Evolutionary conservation across 2,329 filamentous ascomycete genomes (phyloP), one percentile per base, ranked within the genome.

Genomic region (Escovopsis weberi): DNA sequence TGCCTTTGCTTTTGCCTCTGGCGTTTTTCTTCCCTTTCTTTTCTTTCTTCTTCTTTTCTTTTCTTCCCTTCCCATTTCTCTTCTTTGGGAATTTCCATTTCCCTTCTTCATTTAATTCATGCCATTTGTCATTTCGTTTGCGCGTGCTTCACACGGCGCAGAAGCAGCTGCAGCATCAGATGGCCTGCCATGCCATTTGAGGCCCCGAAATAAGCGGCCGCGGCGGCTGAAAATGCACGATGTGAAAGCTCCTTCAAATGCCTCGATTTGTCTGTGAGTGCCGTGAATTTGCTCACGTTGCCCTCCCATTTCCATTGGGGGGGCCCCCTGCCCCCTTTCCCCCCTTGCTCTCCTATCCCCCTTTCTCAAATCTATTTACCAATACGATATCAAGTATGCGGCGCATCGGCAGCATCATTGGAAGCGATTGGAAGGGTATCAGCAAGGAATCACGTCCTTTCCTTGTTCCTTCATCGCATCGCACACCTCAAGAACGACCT

Each of bases 401-500:
- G 35, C 35, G 43, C 39, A 43, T 45, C 32, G 42, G 47, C 36
- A 40, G 40, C 43, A 40, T 47, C 38, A 43, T 26, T 45, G 49
- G 33, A 40, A 37, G 38, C 46, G 47, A 32, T 11, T 9, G 28
- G 28, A 32, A 32, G 28, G 11, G 28, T 7, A 32, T 23, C 23
- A 32, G 28, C 11, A 11, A 11, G 28, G 28, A 32, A 32, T 32
- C 28, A 32, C 28, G 28, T 32, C 8, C 8, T 32, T 32, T 32
- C 28, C 28, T 32, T 11, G 11, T 32, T 32, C 11, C 28, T 32
- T 32, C 28, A 3, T 11, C 8, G 28, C 4, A 32, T 11, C 8
- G 15, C 15, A 32, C 8, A 9, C 28, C 8, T 32, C 7, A 32
- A 32, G 11, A 11, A 9, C 28, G 11, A 32, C 11, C 28, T 3